phyloP scores from a whole-genome alignment of 2,329 filamentous ascomycete genomes.

The Epichloe gansuensis region DNA sequence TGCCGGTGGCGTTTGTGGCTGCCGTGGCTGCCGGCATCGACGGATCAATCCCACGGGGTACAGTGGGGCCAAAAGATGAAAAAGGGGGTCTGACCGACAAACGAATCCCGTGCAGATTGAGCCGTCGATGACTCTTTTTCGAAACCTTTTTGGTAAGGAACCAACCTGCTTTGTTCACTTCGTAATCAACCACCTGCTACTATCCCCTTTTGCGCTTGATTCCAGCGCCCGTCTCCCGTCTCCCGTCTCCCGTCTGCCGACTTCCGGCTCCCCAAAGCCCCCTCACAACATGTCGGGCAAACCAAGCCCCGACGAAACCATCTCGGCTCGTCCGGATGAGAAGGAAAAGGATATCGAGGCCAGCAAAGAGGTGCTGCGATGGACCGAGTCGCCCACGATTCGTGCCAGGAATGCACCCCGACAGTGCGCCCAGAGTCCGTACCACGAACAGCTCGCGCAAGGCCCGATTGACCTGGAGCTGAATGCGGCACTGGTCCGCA shows the following conservation, averaged over 20 bases:
- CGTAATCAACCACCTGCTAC: too few species aligned
- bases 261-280: too few species aligned
- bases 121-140: too few species aligned
- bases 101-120: too few species aligned
- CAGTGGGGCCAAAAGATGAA: too few species aligned
- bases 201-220: too few species aligned
- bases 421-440: not conserved
- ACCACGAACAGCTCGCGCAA: not conserved
- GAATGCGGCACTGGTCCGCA: constrained; percentile 13
- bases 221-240: too few species aligned
- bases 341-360: not conserved
- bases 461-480: not conserved
- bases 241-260: too few species aligned
- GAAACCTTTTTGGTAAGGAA: too few species aligned
- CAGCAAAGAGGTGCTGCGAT: not conserved
- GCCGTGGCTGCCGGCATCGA: not conserved
- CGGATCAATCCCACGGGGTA: not conserved
- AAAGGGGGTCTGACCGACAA: not conserved
- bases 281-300: not conserved
- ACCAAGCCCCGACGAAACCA: not conserved
- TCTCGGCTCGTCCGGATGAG: not conserved
- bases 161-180: too few species aligned
- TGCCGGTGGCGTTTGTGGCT: not conserved
- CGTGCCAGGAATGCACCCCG: too few species aligned
- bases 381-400: not conserved